Base-by-base conservation (phyloP, 1,284 basidiomycete species). In the Fomitiporia mediterranea region DNA sequence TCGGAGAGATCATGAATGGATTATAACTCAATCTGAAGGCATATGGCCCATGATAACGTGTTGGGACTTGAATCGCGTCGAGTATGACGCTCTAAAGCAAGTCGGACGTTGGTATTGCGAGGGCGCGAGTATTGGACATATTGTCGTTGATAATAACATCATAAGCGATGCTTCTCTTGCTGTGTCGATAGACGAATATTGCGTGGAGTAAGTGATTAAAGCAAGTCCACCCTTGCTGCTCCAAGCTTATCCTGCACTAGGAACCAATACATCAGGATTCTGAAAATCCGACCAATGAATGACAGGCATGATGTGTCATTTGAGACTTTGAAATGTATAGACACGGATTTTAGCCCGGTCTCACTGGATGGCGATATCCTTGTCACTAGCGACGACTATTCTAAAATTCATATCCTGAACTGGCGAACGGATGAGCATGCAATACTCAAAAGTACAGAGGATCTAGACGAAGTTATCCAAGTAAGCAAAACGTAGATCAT, bases 1-100 rank as follows among this genome's bases (percentile, higher is more conserved):
- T 65, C 66, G 43, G 71, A 70, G 6, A 73, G 70, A 7, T 66
- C 67, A 51, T 15, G 47, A 56, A n/a, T 74, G 77, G 65, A 56
- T 86, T 9, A 55, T 82, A 51, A 80, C 79, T 2, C 71, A 81
- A 7, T 81, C 81, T 7, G 77, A 79, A 57, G 75, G 75, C 4
- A 78, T 86, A 47, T 86, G 83, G 83, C 73, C 72, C 28, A 69
- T 72, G 23, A 64, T 86, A 50, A 71, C 72, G 1, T 65, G 82
- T 25, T 83, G 84, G 80, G 72, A 80, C 56, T 63, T 79, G 27
- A 56, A 60, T 25, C 15, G 5, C 19, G 38, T 56, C 19, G 21
- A 43, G 46, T 9, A 57, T 25, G 8, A 21, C 0, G 13, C 44
- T 19, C 58, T 59, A 13, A 60, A 28, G 68, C 74, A 65, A 61